Conservation (phyloP, 305 asterid species). For the Nicotiana rustica region DNA sequence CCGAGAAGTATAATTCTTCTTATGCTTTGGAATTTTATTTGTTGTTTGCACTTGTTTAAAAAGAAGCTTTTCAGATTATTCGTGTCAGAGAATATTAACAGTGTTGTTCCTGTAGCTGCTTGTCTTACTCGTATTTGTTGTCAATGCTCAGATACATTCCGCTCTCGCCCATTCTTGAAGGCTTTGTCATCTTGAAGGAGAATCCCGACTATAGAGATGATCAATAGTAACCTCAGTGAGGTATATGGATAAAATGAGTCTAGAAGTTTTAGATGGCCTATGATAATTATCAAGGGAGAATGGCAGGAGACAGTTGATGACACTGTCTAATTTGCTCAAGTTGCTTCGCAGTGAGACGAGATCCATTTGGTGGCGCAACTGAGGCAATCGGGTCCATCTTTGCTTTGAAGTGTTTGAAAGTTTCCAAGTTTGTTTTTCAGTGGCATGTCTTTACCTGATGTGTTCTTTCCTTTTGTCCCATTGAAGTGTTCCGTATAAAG, state of each 20-base stretch:
- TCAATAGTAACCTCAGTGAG: constrained; percentile 36
- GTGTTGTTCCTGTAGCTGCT: not conserved
- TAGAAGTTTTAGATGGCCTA: not conserved
- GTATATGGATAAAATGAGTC: not conserved
- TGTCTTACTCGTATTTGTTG: not conserved
- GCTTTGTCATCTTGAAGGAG: constrained; percentile 90
- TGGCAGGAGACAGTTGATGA: not conserved
- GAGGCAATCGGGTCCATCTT: constrained; percentile 8
- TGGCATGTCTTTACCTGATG: not conserved
- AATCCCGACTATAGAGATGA: constrained; percentile 90
- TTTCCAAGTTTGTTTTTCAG: not conserved
- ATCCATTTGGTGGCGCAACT: constrained; percentile 19
- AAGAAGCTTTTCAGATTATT: too few relatives aligned
- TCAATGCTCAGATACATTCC: constrained; percentile 70
- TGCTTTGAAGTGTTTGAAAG: not conserved
- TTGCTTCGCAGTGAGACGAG: not conserved
- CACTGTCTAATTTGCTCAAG: not conserved
- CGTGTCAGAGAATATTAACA: not conserved
- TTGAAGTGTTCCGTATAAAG: not conserved
- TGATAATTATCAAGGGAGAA: not conserved
- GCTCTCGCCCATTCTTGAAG: constrained; percentile 90
- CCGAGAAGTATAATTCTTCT: constrained; percentile 65
- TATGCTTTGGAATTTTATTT: not conserved
- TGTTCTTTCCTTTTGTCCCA: constrained; percentile 18
- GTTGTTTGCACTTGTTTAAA: not conserved